A percentile compares a stretch with the other conserved stretches of the same genome.
These are phyloP conservation scores for Malus hybrid DNA, from an alignment of 331 rosid genomes.

Conservation along the genomic window DNA sequence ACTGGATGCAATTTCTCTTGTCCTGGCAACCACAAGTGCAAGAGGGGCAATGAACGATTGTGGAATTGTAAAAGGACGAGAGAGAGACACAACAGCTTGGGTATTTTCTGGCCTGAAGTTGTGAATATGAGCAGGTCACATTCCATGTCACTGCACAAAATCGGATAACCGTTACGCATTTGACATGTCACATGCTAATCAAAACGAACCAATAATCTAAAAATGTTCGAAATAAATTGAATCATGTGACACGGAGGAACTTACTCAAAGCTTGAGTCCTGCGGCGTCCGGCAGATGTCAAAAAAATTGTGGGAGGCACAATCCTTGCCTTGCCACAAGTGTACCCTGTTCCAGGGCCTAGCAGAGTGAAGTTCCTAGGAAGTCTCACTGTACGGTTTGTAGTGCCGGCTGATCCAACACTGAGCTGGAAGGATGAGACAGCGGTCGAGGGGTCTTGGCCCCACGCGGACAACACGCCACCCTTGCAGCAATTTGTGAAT, in stretches of 20 bases:
- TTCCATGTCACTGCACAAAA: slow-evolving; percentile 92
- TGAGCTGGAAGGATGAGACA: slow-evolving; percentile 74
- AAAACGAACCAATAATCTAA: not conserved
- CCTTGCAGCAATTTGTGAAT: slow-evolving; percentile 81
- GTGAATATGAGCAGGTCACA: slow-evolving; percentile 93
- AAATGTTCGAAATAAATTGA: not conserved
- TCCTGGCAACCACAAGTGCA: slow-evolving; percentile 89
- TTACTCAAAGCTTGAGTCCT: slow-evolving; percentile 92
- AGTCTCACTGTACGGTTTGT: slow-evolving; percentile 78
- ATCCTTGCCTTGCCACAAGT: slow-evolving; percentile 84
- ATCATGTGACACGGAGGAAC: slow-evolving; percentile 6
- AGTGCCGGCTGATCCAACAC: slow-evolving; percentile 85
- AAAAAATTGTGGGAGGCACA: slow-evolving; percentile 80
- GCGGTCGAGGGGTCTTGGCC: slow-evolving; percentile 87
- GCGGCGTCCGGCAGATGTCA: slow-evolving; percentile 66
- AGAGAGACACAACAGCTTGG: slow-evolving; percentile 88
- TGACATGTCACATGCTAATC: not conserved
- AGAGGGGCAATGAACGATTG: slow-evolving; percentile 73
- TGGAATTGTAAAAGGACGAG: slow-evolving; percentile 85
- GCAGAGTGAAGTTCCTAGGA: slow-evolving; percentile 80
- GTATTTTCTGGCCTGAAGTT: slow-evolving; percentile 66
- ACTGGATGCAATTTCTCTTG: slow-evolving; percentile 71
- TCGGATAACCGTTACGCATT: not conserved
- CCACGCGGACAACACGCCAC: slow-evolving; percentile 87
- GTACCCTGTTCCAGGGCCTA: slow-evolving; percentile 92